These are phyloP conservation scores for Chlamydomonas sphaeroides DNA, from an alignment of 139 green algal species.

Conservation along the genomic window DNA sequence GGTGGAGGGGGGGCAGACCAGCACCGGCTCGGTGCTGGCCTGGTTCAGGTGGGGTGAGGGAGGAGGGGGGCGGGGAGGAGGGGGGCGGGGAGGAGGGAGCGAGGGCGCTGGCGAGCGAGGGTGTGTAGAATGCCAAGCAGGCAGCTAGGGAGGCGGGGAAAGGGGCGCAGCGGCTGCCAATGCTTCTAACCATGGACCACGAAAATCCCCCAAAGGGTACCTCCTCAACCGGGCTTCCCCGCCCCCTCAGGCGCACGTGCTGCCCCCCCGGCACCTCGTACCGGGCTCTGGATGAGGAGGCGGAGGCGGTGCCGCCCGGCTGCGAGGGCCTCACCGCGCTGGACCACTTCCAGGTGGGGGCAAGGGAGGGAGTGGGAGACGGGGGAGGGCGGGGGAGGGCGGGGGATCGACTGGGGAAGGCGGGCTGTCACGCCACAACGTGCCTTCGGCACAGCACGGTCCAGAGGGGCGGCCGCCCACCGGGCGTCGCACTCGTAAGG, in stretches of 20 bases:
- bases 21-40: slow-evolving; percentile 70
- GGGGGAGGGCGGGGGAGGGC: not conserved
- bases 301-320: slow-evolving; percentile 66
- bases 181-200: too few relatives aligned
- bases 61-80: not conserved
- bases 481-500: too few relatives aligned
- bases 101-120: not conserved
- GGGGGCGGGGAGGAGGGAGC: not conserved
- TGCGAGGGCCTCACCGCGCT: slow-evolving; percentile 78
- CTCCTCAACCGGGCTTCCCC: not conserved
- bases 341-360: slow-evolving; percentile 83
- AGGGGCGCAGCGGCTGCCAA: too few relatives aligned
- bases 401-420: too few relatives aligned
- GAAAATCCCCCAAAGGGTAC: too few relatives aligned
- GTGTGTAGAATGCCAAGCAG: not conserved
- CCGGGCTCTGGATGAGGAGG: slow-evolving; percentile 68
- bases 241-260: slow-evolving; percentile 28
- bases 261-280: slow-evolving; percentile 58
- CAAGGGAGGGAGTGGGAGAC: not conserved
- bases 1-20: slow-evolving; percentile 86
- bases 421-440: too few relatives aligned
- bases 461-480: too few relatives aligned
- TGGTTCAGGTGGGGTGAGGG: slow-evolving; percentile 52
- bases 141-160: too few relatives aligned
- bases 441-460: too few relatives aligned